Conservation (phyloP, 2,329 filamentous ascomycete species). For the Diaporthe australafricana region DNA sequence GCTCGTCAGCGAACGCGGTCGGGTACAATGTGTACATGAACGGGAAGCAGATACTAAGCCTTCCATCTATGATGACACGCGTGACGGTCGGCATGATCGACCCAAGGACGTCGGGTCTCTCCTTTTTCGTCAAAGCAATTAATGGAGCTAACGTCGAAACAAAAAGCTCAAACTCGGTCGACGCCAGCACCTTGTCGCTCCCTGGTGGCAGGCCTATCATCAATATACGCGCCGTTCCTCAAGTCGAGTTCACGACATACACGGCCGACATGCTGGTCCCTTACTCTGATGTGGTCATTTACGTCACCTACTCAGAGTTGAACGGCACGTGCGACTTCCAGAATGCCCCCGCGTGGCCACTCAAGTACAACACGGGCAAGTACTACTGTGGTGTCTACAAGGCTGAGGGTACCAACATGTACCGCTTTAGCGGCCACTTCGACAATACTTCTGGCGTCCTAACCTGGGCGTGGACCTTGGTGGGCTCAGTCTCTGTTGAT, state of each 20-base stretch:
- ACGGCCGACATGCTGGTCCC: background rate
- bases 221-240: background rate
- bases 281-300: background rate
- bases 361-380: background rate
- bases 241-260: background rate
- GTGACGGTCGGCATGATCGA: background rate
- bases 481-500: background rate
- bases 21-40: background rate
- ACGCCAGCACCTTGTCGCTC: background rate
- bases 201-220: background rate
- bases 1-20: background rate
- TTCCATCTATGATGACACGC: background rate
- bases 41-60: background rate
- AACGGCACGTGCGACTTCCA: background rate
- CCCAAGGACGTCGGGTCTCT: background rate
- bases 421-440: background rate
- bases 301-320: background rate
- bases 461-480: background rate
- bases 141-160: background rate
- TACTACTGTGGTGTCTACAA: background rate
- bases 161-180: background rate
- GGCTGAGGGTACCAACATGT: background rate
- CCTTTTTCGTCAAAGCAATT: background rate
- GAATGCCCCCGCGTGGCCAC: background rate
- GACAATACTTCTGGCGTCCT: no score